Percentiles rank a stretch among this genome's conserved stretches.
Evolutionary conservation across 1,284 basidiomycete species (phyloP).

Genomic region (Meira miltonrushii): DNA sequence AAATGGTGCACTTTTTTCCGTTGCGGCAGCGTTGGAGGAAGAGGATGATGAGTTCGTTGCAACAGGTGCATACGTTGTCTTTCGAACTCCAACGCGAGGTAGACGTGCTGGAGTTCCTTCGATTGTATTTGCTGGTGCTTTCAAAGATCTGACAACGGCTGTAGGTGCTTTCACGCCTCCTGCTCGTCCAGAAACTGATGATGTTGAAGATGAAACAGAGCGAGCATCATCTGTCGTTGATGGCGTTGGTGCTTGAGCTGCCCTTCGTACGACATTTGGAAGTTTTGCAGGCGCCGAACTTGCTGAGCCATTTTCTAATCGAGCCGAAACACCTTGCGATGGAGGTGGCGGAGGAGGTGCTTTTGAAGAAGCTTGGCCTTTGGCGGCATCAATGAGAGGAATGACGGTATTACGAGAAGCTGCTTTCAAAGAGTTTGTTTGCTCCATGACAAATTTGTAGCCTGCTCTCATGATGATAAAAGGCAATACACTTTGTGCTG

Average conservation of each 20-base stretch:
- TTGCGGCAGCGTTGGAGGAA: conserved; percentile 45
- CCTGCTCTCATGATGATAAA: conserved; percentile 71
- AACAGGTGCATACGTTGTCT: conserved; percentile 8
- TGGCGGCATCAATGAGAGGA: conserved; percentile 73
- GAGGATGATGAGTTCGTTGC: conserved; percentile 50
- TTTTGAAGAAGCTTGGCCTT: conserved; percentile 28
- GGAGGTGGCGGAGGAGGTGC: conserved; percentile 22
- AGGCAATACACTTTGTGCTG: conserved; percentile 75
- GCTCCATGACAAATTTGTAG: conserved; percentile 78
- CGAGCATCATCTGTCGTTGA: neutral
- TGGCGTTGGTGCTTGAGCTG: neutral
- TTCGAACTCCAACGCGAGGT: conserved; percentile 12
- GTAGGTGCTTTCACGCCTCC: conserved; percentile 29
- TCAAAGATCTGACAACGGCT: conserved; percentile 31
- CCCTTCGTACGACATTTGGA: neutral
- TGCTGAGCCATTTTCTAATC: neutral
- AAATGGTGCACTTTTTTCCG: conserved; percentile 59
- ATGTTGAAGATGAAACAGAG: neutral
- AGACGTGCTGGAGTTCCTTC: conserved; percentile 9
- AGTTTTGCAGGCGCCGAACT: neutral
- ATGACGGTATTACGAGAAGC: conserved; percentile 80
- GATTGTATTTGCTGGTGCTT: conserved; percentile 17
- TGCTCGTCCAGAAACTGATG: conserved; percentile 14
- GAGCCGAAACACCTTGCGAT: conserved; percentile 19
- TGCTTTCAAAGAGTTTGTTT: conserved; percentile 80